Percentiles rank a stretch among this genome's conserved stretches.
phyloP scores from a whole-genome alignment of 257 asterid species.

The Nicotiana otophora region DNA sequence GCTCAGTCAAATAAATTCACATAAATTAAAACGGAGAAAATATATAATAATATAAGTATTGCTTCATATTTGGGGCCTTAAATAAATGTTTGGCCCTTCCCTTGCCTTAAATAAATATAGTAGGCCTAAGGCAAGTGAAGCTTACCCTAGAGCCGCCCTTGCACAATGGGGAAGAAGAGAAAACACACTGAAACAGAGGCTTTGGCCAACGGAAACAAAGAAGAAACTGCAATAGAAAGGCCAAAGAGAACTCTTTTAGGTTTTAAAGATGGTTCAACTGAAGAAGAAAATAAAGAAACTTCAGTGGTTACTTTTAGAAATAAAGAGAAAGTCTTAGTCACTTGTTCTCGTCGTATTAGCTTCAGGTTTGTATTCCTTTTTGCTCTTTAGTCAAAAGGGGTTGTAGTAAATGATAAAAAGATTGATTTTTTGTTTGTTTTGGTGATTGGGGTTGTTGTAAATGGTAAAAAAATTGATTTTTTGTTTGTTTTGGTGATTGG shows the following conservation, averaged over 20 bases:
- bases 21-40: no score
- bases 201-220: conserved; percentile 28
- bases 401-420: not conserved
- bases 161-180: conserved; percentile 74
- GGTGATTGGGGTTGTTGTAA: not conserved
- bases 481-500: not conserved
- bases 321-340: conserved; percentile 80
- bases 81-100: no score
- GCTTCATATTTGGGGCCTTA: no score
- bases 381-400: not conserved
- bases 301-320: conserved; percentile 41
- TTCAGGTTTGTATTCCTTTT: conserved; percentile 46
- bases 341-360: conserved; percentile 85
- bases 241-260: conserved; percentile 91
- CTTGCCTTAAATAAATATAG: no score
- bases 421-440: conserved; percentile 5
- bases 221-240: conserved; percentile 59
- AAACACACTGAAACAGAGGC: conserved; percentile 51
- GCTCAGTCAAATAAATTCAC: no score
- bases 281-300: conserved; percentile 15
- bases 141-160: no score
- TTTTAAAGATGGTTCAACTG: conserved; percentile 40
- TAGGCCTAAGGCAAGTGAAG: no score
- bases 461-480: not conserved
- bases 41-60: no score